Percentiles rank a stretch among this genome's conserved stretches.
phyloP scores from a whole-genome alignment of 495 filamentous ascomycete species.

The Aspergillus diversus region DNA sequence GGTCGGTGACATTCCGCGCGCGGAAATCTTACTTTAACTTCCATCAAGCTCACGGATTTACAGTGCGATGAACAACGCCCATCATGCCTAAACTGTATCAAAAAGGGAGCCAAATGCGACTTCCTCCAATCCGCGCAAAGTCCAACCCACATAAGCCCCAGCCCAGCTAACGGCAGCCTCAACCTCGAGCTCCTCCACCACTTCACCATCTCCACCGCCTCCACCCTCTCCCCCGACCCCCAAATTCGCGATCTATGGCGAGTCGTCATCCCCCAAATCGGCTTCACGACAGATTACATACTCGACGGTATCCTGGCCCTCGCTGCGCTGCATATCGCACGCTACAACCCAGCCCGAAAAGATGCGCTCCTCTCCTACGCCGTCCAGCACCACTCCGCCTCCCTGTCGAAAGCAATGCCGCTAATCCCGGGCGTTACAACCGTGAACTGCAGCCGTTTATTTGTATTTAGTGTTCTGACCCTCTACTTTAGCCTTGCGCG shows the following conservation, averaged over 20 bases:
- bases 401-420: neutral
- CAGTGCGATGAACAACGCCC: conserved; percentile 2
- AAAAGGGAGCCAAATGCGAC: neutral
- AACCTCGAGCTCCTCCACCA: conserved; percentile 10
- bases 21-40: neutral
- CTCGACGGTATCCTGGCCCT: neutral
- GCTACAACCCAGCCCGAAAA: neutral
- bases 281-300: neutral
- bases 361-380: neutral
- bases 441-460: neutral
- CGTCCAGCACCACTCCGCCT: neutral
- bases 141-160: neutral
- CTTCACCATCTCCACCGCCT: conserved; percentile 2
- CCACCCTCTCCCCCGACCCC: conserved; percentile 3
- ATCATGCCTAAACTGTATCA: neutral
- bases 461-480: neutral
- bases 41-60: neutral
- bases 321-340: neutral
- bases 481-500: neutral
- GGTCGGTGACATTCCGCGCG: neutral
- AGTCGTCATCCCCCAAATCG: neutral
- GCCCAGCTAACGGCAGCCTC: neutral
- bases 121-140: neutral
- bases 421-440: neutral
- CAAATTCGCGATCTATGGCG: neutral